Percentiles rank a stretch among this genome's conserved stretches.
These are phyloP conservation scores for Patellifolia procumbens DNA, from an alignment of 179 eudicot species.

Conservation along the genomic window DNA sequence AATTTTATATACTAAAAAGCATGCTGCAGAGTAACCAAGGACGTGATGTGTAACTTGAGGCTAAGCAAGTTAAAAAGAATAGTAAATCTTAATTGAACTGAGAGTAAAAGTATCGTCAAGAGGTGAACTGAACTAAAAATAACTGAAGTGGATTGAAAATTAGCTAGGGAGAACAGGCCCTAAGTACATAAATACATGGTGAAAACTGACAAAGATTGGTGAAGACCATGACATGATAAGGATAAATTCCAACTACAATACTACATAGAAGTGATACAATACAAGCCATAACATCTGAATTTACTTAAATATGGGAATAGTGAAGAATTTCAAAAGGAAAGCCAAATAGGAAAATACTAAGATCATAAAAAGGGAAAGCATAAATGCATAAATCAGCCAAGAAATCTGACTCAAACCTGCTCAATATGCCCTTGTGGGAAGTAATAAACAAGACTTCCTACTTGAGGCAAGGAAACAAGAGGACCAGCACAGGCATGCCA, in stretches of 20 bases:
- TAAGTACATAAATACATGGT: no score
- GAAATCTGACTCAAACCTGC: slow-evolving; percentile 62
- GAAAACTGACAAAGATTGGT: slow-evolving; percentile 1
- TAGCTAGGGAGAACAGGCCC: no score
- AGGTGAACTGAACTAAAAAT: no score
- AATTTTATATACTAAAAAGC: neutral
- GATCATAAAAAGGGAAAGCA: neutral
- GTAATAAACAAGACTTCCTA: slow-evolving; percentile 92
- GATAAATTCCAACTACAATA: slow-evolving; percentile 13
- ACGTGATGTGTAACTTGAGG: no score
- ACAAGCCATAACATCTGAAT: slow-evolving; percentile 1
- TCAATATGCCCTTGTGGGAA: slow-evolving; percentile 99
- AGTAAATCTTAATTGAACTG: no score
- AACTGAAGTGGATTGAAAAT: no score
- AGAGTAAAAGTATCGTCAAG: no score
- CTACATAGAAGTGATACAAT: neutral
- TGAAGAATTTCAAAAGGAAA: neutral
- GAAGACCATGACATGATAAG: neutral
- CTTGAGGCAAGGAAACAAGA: slow-evolving; percentile 78
- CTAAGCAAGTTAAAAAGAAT: no score
- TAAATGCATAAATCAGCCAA: neutral
- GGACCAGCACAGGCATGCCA: slow-evolving; percentile 99
- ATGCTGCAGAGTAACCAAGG: neutral
- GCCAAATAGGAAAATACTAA: neutral
- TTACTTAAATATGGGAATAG: neutral